Conservation (phyloP, 208 protist genomes). For the Trypanosoma boissoni region DNA sequence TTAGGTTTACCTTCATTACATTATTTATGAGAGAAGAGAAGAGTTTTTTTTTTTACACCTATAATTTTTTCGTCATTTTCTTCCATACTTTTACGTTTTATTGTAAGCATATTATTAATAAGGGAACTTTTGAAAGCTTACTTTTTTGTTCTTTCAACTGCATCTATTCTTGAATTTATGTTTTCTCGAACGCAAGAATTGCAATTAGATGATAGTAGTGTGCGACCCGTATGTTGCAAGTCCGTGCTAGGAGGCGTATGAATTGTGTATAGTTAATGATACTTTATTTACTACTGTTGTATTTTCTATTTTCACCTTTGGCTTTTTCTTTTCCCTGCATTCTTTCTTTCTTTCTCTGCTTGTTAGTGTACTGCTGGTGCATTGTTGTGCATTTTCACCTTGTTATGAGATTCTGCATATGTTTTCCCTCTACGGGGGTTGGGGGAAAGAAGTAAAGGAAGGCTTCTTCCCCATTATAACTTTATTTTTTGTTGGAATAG, state of each 20-base stretch:
- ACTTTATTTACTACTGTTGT: no score
- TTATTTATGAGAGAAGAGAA: not conserved
- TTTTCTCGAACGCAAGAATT: no score
- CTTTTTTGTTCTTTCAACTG: constrained; percentile 19
- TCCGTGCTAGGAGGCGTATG: no score
- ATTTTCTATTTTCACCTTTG: no score
- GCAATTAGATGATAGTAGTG: no score
- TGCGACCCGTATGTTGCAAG: no score
- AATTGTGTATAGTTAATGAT: not conserved
- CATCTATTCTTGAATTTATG: no score
- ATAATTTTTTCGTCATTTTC: no score
- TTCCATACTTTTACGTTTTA: no score
- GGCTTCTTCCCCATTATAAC: no score
- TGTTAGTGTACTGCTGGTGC: not conserved
- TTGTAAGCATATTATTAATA: not conserved
- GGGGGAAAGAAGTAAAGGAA: no score
- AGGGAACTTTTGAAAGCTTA: not conserved
- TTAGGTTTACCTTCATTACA: no score
- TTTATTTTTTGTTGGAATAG: constrained; percentile 7
- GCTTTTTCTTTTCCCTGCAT: not conserved
- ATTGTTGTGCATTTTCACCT: constrained; percentile 18
- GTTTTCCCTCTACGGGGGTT: not conserved
- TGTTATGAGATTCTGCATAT: constrained; percentile 1
- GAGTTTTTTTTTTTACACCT: constrained; percentile 4
- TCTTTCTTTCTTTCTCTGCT: not conserved